Evolutionary conservation across 2,329 filamentous ascomycete species (phyloP).

Genomic region (Neopestalotiopsis sp.): DNA sequence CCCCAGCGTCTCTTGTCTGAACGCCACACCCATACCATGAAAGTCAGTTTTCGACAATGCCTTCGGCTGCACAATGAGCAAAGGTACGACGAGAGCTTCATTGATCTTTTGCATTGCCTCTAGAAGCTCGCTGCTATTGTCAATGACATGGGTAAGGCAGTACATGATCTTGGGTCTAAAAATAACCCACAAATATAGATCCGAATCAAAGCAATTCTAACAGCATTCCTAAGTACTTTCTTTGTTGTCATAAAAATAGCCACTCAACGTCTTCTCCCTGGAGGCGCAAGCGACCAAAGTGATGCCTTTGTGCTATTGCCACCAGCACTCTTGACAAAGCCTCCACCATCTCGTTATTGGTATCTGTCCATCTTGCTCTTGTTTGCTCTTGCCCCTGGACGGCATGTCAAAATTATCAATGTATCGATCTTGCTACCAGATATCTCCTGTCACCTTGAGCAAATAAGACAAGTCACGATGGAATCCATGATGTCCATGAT

Average conservation of each 20-base stretch:
- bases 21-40: background rate
- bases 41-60: background rate
- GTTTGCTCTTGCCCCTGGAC: background rate
- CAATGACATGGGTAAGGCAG: background rate
- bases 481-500: constrained; percentile 18
- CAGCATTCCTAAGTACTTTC: background rate
- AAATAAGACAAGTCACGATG: background rate
- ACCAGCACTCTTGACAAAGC: background rate
- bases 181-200: background rate
- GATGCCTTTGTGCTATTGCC: constrained; percentile 8
- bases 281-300: constrained; percentile 4
- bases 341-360: background rate
- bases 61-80: background rate
- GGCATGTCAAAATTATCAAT: background rate
- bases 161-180: constrained; percentile 2
- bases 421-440: background rate
- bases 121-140: background rate
- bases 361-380: background rate
- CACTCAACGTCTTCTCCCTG: background rate
- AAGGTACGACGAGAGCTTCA: background rate
- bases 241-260: constrained; percentile 12
- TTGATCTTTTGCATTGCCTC: background rate
- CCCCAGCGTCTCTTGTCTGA: background rate
- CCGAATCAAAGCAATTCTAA: background rate
- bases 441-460: background rate